phyloP scores from a whole-genome alignment of 768 basidiomycete genomes.

The Psilocybe subaeruginosa region DNA sequence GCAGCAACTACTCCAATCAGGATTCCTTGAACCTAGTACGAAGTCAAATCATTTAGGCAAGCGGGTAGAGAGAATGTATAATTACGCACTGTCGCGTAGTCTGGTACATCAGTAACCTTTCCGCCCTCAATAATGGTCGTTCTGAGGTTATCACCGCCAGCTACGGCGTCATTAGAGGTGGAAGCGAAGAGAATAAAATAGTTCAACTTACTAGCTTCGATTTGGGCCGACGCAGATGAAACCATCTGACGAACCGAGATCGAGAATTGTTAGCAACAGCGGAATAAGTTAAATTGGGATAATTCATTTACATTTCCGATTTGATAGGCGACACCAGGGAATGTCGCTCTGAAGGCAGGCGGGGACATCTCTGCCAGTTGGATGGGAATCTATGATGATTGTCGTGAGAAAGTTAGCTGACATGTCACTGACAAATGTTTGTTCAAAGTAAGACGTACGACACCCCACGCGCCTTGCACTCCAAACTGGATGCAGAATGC shows the following conservation, averaged over 20 bases:
- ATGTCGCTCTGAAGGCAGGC: slow-evolving; percentile 86
- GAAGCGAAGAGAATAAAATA: slow-evolving; percentile 4
- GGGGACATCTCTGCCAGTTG: slow-evolving; percentile 85
- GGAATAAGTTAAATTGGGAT: background rate
- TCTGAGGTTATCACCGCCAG: slow-evolving; percentile 61
- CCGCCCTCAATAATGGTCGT: slow-evolving; percentile 54
- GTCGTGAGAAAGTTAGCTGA: too few species aligned
- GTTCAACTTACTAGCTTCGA: slow-evolving; percentile 64
- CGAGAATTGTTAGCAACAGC: background rate
- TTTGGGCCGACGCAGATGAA: slow-evolving; percentile 75
- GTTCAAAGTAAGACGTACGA: slow-evolving; percentile 47
- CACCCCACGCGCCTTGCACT: slow-evolving; percentile 91
- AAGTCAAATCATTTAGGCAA: background rate
- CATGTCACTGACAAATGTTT: too few species aligned
- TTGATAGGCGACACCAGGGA: slow-evolving; percentile 87
- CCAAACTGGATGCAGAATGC: slow-evolving; percentile 89
- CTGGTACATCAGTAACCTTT: slow-evolving; percentile 44
- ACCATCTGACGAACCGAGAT: slow-evolving; percentile 43
- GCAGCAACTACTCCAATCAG: slow-evolving; percentile 82
- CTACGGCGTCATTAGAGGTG: slow-evolving; percentile 33
- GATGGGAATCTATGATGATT: slow-evolving; percentile 57
- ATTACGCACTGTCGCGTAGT: slow-evolving; percentile 58
- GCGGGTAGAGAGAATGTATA: background rate
- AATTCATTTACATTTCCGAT: slow-evolving; percentile 62
- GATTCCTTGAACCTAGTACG: slow-evolving; percentile 73